Conservation (phyloP, 2,329 filamentous ascomycete genomes). For the Waltergamsia citrina region DNA sequence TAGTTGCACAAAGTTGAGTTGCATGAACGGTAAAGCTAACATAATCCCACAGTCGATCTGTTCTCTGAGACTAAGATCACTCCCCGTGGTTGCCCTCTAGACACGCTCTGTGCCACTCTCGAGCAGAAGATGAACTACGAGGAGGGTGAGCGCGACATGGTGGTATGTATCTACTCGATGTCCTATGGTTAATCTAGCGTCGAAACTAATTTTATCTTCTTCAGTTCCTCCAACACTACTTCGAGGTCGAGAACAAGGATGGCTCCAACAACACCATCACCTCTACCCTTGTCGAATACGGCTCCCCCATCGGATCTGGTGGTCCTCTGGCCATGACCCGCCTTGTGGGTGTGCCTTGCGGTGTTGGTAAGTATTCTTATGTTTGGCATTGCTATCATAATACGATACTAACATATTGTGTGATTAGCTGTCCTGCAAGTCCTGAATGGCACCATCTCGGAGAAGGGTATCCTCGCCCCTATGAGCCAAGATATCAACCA, state of each 20-base stretch:
- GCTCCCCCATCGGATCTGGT: slow-evolving; percentile 61
- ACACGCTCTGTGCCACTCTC: slow-evolving; percentile 82
- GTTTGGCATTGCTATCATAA: not conserved
- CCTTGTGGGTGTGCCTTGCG: slow-evolving; percentile 62
- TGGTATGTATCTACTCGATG: too few species aligned
- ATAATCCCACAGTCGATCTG: too few species aligned
- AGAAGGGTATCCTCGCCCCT: slow-evolving; percentile 69
- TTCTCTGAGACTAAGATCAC: slow-evolving; percentile 62
- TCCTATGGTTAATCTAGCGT: too few species aligned
- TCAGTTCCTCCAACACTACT: slow-evolving; percentile 77
- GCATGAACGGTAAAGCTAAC: too few species aligned
- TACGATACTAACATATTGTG: slow-evolving; percentile 24
- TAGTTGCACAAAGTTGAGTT: too few species aligned
- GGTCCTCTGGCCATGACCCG: slow-evolving; percentile 81
- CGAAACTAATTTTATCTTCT: too few species aligned
- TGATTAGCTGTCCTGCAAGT: slow-evolving; percentile 73
- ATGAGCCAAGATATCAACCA: slow-evolving; percentile 63
- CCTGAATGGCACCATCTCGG: slow-evolving; percentile 61
- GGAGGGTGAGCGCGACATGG: slow-evolving; percentile 73
- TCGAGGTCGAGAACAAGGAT: slow-evolving; percentile 75
- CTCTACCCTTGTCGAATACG: slow-evolving; percentile 76
- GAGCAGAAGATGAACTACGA: slow-evolving; percentile 89
- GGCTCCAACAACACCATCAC: slow-evolving; percentile 69
- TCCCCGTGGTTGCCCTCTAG: slow-evolving; percentile 70
- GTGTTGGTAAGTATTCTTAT: slow-evolving; percentile 14